A percentile compares a stretch with the other conserved stretches of the same genome.
Conservation (phyloP, 2,329 filamentous ascomycete genomes). For the Microcyclospora tardicrescens region DNA sequence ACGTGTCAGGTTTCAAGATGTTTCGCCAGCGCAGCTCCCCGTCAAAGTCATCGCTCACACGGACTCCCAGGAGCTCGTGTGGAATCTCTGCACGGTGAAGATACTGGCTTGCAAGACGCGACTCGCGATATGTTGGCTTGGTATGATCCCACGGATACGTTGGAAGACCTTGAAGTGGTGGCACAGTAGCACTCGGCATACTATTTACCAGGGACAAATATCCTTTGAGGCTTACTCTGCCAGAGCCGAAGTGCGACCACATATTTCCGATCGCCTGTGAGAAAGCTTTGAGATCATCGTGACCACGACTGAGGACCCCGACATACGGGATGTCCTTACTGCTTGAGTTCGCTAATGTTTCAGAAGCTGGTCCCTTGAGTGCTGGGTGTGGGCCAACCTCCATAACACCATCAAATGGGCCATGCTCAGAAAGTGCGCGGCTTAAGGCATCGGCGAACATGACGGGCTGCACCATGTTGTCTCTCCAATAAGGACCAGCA, state of each 20-base stretch:
- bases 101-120: not conserved
- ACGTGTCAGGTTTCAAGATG: not conserved
- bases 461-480: conserved; percentile 35
- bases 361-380: conserved; percentile 26
- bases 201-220: too few relatives aligned
- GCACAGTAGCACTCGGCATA: not conserved
- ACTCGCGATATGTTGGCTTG: not conserved
- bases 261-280: conserved; percentile 1
- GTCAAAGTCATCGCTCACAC: not conserved
- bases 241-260: conserved; percentile 1
- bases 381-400: conserved; percentile 37
- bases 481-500: conserved; percentile 28
- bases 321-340: not conserved
- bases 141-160: conserved; percentile 7
- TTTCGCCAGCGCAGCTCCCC: not conserved
- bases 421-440: conserved; percentile 1
- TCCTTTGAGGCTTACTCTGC: too few relatives aligned
- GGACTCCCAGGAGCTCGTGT: conserved; percentile 1
- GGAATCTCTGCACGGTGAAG: not conserved
- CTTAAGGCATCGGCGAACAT: conserved; percentile 32
- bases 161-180: conserved; percentile 5
- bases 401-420: conserved; percentile 23
- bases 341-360: not conserved
- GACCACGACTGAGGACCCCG: conserved; percentile 9
- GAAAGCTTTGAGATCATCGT: conserved; percentile 10